A percentile compares a stretch with the other conserved stretches of the same genome.
Evolutionary conservation across 2,329 filamentous ascomycete species (phyloP).

Genomic region (Colletotrichum australisinense): DNA sequence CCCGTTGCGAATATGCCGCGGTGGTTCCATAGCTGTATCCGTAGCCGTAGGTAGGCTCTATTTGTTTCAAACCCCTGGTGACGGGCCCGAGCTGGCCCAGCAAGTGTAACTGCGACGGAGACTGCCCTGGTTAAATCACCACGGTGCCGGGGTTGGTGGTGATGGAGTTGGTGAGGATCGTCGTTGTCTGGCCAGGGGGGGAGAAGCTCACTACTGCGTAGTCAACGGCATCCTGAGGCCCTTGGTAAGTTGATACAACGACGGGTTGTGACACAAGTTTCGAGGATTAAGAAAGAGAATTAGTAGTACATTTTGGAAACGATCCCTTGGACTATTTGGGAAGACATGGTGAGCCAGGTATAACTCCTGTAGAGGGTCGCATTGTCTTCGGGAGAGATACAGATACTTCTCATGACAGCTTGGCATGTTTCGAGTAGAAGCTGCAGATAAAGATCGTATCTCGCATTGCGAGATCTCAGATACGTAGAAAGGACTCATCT

Average conservation of each 20-base stretch:
- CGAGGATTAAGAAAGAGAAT: not conserved
- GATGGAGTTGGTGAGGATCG: not conserved
- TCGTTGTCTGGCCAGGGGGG: not conserved
- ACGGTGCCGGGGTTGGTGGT: not conserved
- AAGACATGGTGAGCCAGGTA: too few species aligned
- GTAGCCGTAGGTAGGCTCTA: too few species aligned
- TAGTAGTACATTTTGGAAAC: not conserved
- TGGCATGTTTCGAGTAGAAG: not conserved
- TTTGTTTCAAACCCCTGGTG: not conserved
- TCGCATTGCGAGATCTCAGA: not conserved
- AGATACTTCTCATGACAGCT: not conserved
- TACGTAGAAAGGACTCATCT: not conserved
- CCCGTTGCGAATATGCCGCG: not conserved
- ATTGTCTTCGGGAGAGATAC: not conserved
- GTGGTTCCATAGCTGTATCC: too few species aligned
- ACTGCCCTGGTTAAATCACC: not conserved
- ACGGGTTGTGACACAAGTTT: not conserved
- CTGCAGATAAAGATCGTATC: not conserved
- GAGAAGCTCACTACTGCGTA: not conserved
- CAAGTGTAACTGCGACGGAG: not conserved
- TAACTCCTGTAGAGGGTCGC: not conserved
- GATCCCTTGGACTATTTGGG: not conserved
- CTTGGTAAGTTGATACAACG: not conserved
- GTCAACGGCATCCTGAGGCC: not conserved
- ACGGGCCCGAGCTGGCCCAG: not conserved